Conservation (phyloP, 2,329 filamentous ascomycete species). For the Macrophomina pseudophaseolina region DNA sequence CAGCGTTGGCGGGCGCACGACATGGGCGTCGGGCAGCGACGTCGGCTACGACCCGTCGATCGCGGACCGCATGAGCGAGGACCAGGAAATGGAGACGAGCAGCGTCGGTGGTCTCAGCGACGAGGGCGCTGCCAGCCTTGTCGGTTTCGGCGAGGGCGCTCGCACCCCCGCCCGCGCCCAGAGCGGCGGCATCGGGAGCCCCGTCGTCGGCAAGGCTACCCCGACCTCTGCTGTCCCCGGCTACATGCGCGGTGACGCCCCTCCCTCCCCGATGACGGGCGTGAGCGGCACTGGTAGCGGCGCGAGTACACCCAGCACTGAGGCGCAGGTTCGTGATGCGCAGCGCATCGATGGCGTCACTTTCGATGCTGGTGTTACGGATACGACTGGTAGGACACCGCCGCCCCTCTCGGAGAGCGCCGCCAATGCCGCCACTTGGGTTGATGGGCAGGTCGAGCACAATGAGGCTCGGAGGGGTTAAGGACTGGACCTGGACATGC, state of each 20-base stretch:
- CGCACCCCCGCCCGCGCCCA: constrained; percentile 54
- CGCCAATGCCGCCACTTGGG: constrained; percentile 24
- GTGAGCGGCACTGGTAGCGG: constrained; percentile 37
- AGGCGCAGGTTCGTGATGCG: constrained; percentile 47
- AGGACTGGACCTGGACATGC: background rate
- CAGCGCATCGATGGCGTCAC: constrained; percentile 53
- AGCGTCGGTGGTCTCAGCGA: constrained; percentile 83
- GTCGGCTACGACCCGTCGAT: constrained; percentile 57
- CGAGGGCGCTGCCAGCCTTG: constrained; percentile 82
- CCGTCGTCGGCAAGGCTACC: constrained; percentile 63
- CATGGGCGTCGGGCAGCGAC: constrained; percentile 71
- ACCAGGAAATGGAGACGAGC: constrained; percentile 63
- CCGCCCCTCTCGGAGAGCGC: constrained; percentile 28
- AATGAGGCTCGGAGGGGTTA: constrained; percentile 10
- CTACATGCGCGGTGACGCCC: constrained; percentile 20
- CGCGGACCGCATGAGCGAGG: constrained; percentile 71
- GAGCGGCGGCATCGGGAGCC: constrained; percentile 76
- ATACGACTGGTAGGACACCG: constrained; percentile 46
- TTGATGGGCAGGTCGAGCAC: constrained; percentile 19
- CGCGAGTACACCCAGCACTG: constrained; percentile 38
- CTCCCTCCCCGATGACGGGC: constrained; percentile 39
- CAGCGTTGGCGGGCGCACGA: constrained; percentile 71
- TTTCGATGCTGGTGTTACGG: constrained; percentile 48
- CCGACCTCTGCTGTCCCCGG: constrained; percentile 8
- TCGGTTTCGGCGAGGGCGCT: constrained; percentile 91